Base-by-base conservation (phyloP, 805 yeast genomes). In the Candida multigemmis region DNA sequence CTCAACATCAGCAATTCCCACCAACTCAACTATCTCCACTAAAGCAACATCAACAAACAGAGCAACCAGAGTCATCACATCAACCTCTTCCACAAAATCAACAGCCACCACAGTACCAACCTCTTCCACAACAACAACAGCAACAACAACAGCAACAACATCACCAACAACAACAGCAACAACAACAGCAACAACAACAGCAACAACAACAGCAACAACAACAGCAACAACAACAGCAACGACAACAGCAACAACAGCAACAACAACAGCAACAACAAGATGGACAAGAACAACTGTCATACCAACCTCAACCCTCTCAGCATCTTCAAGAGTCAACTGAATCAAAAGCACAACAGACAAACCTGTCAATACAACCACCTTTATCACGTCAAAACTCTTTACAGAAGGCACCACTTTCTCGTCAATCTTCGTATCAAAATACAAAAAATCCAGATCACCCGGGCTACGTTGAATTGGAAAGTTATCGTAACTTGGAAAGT, bases 321-420 rank as follows among this genome's bases (percentile, higher is more conserved):
- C n/a, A n/a, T n/a, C n/a, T n/a, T n/a, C n/a, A n/a, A n/a, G n/a
- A n/a, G n/a, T n/a, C n/a, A n/a, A n/a, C n/a, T n/a, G n/a, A n/a
- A n/a, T n/a, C n/a, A n/a, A n/a, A n/a, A n/a, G n/a, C n/a, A n/a
- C n/a, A n/a, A n/a, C n/a, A n/a, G n/a, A n/a, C n/a, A n/a, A n/a
- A n/a, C n/a, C n/a, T n/a, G n/a, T n/a, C 12, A 16, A 16, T 12
- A 11, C 16, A 14, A 14, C 14, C 14, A 19, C 10, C 13, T 9
- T 12, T n/a, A n/a, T n/a, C n/a, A n/a, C n/a, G n/a, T n/a, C n/a
- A n/a, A n/a, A 22, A 7, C 11, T 18, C 20, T 21, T 16, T 23
- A 38, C 36, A 5, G 25, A 22, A 22, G 30, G 28, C 17, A 25
- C 28, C 7, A 25, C 22, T 7, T 12, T 16, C 11, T 12, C 23